A percentile compares a stretch with the other conserved stretches of the same genome.
phyloP scores from a whole-genome alignment of 2,329 filamentous ascomycete genomes.

The Aspergillus sp. region DNA sequence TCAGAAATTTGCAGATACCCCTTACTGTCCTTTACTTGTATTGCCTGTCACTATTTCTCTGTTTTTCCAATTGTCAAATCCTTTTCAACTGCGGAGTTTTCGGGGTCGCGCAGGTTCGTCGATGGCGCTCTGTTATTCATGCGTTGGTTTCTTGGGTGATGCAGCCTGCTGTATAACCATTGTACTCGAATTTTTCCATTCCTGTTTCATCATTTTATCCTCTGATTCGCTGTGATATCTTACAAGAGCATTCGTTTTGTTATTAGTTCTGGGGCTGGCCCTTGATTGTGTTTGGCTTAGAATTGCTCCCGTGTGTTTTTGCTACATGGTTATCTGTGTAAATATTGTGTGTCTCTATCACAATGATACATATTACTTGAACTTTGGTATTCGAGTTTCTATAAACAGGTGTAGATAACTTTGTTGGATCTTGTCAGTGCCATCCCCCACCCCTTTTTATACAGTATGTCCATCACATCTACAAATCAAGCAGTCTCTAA shows the following conservation, averaged over 20 bases:
- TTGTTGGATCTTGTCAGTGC: too few relatives aligned
- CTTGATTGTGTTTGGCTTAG: too few relatives aligned
- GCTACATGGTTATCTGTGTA: too few relatives aligned
- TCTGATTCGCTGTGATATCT: too few relatives aligned
- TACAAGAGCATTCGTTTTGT: too few relatives aligned
- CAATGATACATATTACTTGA: not conserved
- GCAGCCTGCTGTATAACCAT: too few relatives aligned
- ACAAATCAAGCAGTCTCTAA: conserved; percentile 19
- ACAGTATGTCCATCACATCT: conserved; percentile 11
- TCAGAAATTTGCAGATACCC: conserved; percentile 1
- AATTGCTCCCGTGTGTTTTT: too few relatives aligned
- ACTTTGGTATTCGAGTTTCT: not conserved
- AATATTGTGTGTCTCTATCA: not conserved
- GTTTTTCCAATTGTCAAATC: not conserved
- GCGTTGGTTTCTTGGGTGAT: too few relatives aligned
- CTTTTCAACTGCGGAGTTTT: not conserved
- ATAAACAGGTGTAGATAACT: not conserved
- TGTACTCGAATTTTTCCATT: too few relatives aligned
- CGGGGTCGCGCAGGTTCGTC: not conserved
- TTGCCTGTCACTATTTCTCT: not conserved
- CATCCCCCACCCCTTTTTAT: not conserved
- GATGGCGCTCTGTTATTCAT: not conserved
- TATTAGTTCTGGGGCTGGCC: too few relatives aligned
- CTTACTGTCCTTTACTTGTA: not conserved
- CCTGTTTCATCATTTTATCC: too few relatives aligned